Conservation (phyloP, 495 filamentous ascomycete genomes). For the Tricharina praecox region DNA sequence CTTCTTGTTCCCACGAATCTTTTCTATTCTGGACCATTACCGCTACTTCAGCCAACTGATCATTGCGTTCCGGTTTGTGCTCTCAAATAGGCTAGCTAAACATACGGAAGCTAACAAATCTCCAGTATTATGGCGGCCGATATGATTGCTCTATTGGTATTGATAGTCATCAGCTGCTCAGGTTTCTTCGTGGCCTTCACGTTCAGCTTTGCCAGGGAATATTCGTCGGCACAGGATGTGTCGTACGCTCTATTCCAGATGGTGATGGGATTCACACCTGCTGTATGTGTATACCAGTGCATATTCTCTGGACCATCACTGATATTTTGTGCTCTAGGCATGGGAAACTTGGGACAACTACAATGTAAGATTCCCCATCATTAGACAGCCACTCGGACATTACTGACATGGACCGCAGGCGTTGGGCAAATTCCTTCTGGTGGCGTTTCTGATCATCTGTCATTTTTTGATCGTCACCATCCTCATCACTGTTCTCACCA, state of each 20-base stretch:
- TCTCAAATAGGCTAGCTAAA: too few species aligned
- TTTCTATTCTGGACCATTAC: constrained; percentile 82
- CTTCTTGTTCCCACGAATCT: constrained; percentile 73
- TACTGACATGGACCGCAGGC: constrained; percentile 2
- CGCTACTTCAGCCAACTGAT: constrained; percentile 87
- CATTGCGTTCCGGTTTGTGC: constrained; percentile 47
- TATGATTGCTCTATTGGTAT: constrained; percentile 60
- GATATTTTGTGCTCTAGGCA: constrained; percentile 10
- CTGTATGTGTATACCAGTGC: too few species aligned
- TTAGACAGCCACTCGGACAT: background rate
- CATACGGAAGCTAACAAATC: too few species aligned
- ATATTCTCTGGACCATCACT: too few species aligned
- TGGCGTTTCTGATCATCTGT: constrained; percentile 74
- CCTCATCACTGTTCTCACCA: constrained; percentile 78
- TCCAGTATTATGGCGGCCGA: constrained; percentile 65
- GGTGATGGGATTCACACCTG: constrained; percentile 55
- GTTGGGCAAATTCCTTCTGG: constrained; percentile 56
- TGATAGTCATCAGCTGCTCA: constrained; percentile 71
- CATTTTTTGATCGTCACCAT: constrained; percentile 92
- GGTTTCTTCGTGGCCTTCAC: constrained; percentile 92
- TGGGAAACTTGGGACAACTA: constrained; percentile 55
- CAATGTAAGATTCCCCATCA: constrained; percentile 31
- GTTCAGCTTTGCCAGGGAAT: constrained; percentile 50
- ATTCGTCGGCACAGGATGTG: constrained; percentile 46
- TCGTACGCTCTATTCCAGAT: constrained; percentile 84